Conservation (phyloP, 306 rosid species). For the Sicyos edulis region DNA sequence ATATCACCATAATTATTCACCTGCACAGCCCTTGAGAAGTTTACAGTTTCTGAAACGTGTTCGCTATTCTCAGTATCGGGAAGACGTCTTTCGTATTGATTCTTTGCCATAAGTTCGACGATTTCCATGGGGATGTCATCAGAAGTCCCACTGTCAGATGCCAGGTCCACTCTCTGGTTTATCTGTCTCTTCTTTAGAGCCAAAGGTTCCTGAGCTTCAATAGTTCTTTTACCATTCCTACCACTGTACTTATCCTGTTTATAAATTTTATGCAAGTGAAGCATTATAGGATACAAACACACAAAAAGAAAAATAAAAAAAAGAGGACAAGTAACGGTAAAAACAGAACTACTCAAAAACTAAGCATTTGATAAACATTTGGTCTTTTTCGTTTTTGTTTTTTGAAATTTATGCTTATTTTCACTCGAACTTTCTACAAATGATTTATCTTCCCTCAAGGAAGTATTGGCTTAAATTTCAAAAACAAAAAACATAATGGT, state of each 20-base stretch:
- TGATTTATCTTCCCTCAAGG: too few relatives aligned
- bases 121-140: conserved; percentile 96
- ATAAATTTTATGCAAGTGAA: not conserved
- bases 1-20: conserved; percentile 29
- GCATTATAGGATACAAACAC: not conserved
- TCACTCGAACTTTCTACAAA: too few relatives aligned
- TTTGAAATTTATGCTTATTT: too few relatives aligned
- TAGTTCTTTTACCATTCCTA: conserved; percentile 36
- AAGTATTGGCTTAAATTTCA: too few relatives aligned
- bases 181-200: conserved; percentile 33
- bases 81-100: conserved; percentile 77
- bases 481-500: too few relatives aligned
- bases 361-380: too few relatives aligned
- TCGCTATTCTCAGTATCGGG: conserved; percentile 44
- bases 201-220: conserved; percentile 37
- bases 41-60: conserved; percentile 31
- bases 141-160: conserved; percentile 46
- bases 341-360: not conserved
- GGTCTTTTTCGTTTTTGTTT: too few relatives aligned
- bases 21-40: conserved; percentile 38
- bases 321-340: not conserved
- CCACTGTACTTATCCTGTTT: conserved; percentile 53
- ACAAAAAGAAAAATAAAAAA: not conserved
- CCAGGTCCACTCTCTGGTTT: conserved; percentile 36
- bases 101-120: conserved; percentile 82